Base-by-base conservation (phyloP, 176 grass and related monocot genomes). In the Musa beccarii region DNA sequence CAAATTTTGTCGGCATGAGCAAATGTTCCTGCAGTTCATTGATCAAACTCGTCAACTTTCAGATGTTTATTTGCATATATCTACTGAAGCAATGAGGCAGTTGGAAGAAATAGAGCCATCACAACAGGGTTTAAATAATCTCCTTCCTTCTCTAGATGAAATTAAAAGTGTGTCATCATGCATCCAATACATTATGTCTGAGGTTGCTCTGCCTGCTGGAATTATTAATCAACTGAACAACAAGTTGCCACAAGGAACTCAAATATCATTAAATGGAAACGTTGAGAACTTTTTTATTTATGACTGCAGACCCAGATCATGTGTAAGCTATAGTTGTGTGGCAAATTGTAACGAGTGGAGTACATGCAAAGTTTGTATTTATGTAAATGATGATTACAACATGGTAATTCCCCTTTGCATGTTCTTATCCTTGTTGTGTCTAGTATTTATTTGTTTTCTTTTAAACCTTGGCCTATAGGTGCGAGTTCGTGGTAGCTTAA, bases 141-240 rank as follows among this genome's bases (percentile, higher is more conserved):
- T 86, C 56, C 54, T 82, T 81, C 54, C 74, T 86, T 74, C 22
- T 71, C 50, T 79, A 77, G 81, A 59, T 90, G 57, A 88, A 70
- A 79, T 87, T 20, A 75, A 87, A 16, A 89, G 66, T 89, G 88
- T 90, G 16, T 90, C 90, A 75, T 90, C 84, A 53, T 97, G 86
- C 64, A 53, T 85, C 53, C 82, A 93, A 67, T 75, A 87, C 55
- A 89, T 92, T 88, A 85, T 24, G 17, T 50, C 28, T 78, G 84
- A 82, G 72, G 76, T 59, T 51, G 68, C 49, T 70, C 59, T 19
- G 15, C 49, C 84, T 76, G 79, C 52, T 89, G 80, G 49, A 26
- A 72, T 78, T 86, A 71, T 75, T 79, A 68, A 85, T 63, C 34
- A 76, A 65, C 81, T 73, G 74, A 82, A 26, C 68, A 64, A 78